A percentile compares a stretch with the other conserved stretches of the same genome.
These are phyloP conservation scores for Backusella macrospora DNA, from an alignment of 192 early-diverging fungal species.

Conservation along the genomic window DNA sequence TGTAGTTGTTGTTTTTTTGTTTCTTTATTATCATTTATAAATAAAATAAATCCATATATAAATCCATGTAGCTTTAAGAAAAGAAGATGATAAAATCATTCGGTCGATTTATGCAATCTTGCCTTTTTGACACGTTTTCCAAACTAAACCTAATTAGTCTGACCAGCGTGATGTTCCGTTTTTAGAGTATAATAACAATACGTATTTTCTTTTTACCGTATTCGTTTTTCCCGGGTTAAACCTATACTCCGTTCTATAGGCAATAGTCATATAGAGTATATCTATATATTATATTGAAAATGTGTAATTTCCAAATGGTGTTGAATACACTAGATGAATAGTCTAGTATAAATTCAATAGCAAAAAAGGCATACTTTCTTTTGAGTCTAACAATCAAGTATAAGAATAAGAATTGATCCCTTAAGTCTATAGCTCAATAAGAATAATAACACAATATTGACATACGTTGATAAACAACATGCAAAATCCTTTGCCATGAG, in stretches of 20 bases:
- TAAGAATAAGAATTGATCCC: too few relatives aligned
- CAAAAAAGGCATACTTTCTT: too few relatives aligned
- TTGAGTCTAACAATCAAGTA: too few relatives aligned
- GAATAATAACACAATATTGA: neutral
- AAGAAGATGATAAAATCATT: too few relatives aligned
- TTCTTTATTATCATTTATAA: too few relatives aligned
- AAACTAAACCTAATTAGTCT: slow-evolving; percentile 4
- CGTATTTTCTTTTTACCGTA: neutral
- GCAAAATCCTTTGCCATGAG: neutral
- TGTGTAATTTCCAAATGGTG: neutral
- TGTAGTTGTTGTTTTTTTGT: too few relatives aligned
- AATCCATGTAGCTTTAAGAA: too few relatives aligned
- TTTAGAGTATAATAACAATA: neutral
- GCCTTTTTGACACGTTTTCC: neutral
- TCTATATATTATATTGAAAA: neutral
- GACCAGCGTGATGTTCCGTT: neutral
- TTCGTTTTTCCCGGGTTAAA: neutral
- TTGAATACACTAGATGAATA: neutral
- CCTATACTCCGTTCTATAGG: neutral
- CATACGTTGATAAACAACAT: neutral
- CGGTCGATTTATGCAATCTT: neutral
- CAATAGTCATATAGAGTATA: neutral
- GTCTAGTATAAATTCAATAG: too few relatives aligned
- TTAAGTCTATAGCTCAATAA: neutral
- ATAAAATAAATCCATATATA: too few relatives aligned